Evolutionary conservation across 371 early-diverging fungal species (phyloP).

Genomic region (Mucor plumbeus): DNA sequence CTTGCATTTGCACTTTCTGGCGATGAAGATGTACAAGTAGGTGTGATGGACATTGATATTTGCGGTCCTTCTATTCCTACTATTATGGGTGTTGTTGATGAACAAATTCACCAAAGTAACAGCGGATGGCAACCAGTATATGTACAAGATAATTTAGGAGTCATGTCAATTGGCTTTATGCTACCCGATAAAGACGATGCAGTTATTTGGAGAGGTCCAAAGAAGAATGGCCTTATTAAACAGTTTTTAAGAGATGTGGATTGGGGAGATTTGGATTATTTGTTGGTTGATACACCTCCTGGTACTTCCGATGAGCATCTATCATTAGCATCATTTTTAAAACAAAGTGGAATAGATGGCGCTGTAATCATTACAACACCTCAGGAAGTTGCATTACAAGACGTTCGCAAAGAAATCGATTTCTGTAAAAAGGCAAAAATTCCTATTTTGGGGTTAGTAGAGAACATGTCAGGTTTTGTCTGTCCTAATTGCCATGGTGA

Average conservation of each 20-base stretch:
- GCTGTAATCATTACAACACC: constrained; percentile 94
- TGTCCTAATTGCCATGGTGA: constrained; percentile 92
- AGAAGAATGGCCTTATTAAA: constrained; percentile 95
- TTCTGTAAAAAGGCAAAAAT: constrained; percentile 95
- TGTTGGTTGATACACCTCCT: constrained; percentile 99
- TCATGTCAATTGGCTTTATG: constrained; percentile 98
- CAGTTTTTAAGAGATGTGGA: constrained; percentile 97
- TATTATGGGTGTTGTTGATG: constrained; percentile 89
- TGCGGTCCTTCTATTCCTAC: constrained; percentile 98
- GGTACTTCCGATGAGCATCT: constrained; percentile 99
- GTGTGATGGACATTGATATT: constrained; percentile 98
- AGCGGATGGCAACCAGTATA: constrained; percentile 93
- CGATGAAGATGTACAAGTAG: constrained; percentile 73
- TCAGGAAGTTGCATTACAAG: constrained; percentile 95
- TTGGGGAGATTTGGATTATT: constrained; percentile 91
- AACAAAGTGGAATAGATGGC: constrained; percentile 83
- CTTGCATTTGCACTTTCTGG: constrained; percentile 79
- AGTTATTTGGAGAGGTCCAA: constrained; percentile 99
- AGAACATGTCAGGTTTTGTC: constrained; percentile 98
- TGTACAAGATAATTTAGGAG: constrained; percentile 86
- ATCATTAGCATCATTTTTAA: constrained; percentile 80
- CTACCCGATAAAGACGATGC: constrained; percentile 89
- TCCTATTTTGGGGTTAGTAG: constrained; percentile 94
- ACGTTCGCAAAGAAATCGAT: constrained; percentile 95
- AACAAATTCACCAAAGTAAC: constrained; percentile 83